Conservation (phyloP, 2,329 filamentous ascomycete genomes). For the Cercospora beticola region DNA sequence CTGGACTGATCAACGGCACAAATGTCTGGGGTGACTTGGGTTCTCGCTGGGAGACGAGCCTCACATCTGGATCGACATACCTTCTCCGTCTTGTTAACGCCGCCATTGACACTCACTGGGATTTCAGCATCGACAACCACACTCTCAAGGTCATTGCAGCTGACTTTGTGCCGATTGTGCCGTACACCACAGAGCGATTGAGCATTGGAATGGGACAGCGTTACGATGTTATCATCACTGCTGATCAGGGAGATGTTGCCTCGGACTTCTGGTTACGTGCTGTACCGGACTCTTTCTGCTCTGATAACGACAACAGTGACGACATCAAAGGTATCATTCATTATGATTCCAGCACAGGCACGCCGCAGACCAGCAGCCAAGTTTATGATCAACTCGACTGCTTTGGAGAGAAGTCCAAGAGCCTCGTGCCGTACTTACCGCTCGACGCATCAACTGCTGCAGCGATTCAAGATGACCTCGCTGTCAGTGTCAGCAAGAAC, state of each 20-base stretch:
- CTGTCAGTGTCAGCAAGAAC: conserved; percentile 36
- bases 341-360: conserved; percentile 37
- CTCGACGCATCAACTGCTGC: conserved; percentile 27
- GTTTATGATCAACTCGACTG: conserved; percentile 39
- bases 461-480: conserved; percentile 15
- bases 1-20: conserved; percentile 38
- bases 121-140: background rate
- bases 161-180: background rate
- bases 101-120: background rate
- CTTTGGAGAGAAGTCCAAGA: conserved; percentile 38
- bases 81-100: background rate
- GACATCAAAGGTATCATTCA: conserved; percentile 36
- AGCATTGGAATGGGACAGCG: background rate
- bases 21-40: conserved; percentile 31
- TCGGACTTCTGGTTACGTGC: background rate
- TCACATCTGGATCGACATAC: conserved; percentile 38
- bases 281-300: background rate
- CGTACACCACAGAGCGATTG: background rate
- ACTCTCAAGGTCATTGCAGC: background rate
- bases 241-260: background rate
- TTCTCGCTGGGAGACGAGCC: conserved; percentile 23
- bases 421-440: conserved; percentile 38
- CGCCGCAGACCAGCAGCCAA: conserved; percentile 36
- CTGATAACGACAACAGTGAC: background rate
- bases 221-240: background rate